A percentile compares a stretch with the other conserved stretches of the same genome.
Conservation (phyloP, 139 green algal genomes). For the Picochlorum costavermella region DNA sequence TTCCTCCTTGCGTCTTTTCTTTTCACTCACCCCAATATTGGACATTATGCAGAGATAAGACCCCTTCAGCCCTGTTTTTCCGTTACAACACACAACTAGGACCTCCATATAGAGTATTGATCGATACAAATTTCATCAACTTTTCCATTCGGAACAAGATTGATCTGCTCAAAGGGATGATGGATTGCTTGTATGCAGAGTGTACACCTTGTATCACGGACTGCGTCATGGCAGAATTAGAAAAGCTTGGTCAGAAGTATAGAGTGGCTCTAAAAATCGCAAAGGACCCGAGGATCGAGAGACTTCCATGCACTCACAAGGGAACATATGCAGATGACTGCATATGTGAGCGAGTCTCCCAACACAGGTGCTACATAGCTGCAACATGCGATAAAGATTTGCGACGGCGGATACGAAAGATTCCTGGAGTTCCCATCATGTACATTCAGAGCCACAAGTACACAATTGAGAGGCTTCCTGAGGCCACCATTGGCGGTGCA, state of each 20-base stretch:
- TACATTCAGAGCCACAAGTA: slow-evolving; percentile 88
- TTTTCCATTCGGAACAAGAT: slow-evolving; percentile 99
- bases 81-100: slow-evolving; percentile 96
- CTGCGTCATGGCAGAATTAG: slow-evolving; percentile 97
- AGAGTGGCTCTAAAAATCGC: slow-evolving; percentile 92
- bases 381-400: slow-evolving; percentile 97
- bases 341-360: slow-evolving; percentile 83
- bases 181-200: slow-evolving; percentile 98
- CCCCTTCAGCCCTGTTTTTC: slow-evolving; percentile 90
- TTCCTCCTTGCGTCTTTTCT: not conserved
- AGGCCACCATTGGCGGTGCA: slow-evolving; percentile 92
- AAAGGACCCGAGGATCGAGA: slow-evolving; percentile 87
- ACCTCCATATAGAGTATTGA: slow-evolving; percentile 89
- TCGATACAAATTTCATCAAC: slow-evolving; percentile 99
- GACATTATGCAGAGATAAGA: slow-evolving; percentile 61
- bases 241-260: slow-evolving; percentile 98
- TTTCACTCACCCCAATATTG: not conserved
- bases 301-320: slow-evolving; percentile 89
- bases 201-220: slow-evolving; percentile 97
- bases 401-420: slow-evolving; percentile 87
- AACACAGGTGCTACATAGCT: slow-evolving; percentile 99
- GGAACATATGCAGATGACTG: slow-evolving; percentile 99
- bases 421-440: slow-evolving; percentile 20
- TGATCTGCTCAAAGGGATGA: slow-evolving; percentile 88
- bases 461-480: slow-evolving; percentile 92